Base-by-base conservation (phyloP, 2,329 filamentous ascomycete species). In the Clonostachys chloroleuca region DNA sequence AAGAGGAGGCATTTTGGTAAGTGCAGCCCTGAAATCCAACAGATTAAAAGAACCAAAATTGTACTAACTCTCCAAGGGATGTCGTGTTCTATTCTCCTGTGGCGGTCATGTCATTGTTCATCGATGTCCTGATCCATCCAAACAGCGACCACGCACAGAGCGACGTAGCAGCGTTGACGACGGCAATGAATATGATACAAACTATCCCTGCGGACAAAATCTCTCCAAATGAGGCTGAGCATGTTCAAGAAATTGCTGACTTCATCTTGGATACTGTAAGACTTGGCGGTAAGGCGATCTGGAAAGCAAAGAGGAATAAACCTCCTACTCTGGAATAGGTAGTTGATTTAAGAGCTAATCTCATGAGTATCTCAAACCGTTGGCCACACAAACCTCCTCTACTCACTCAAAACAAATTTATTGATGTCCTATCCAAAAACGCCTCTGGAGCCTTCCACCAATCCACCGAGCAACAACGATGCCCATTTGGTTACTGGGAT, bases 1-100 rank as follows among this genome's bases (percentile, higher is more conserved):
- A 66, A 0, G 65, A 68, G 1, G 72, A 75, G 40, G 65, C 70
- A 12, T 79, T 80, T 51, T 78, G 74, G 74, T 77, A 59, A 52
- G 68, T 54, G 5, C 8, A 5, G 9, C 20, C 24, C 18, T 42
- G n/a, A 9, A n/a, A 18, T 14, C 7, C 13, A 20, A 8, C 16
- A 16, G 7, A 20, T 42, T 12, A 10, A 17, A 14, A 42, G 40
- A 17, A 17, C 16, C 8, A 8, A 18, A 18, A 10, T 6, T 39
- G 7, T 39, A 39, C 12, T 39, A 30, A 9, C 16, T 16, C n/a
- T 39, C 13, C 12, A n/a, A 53, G 51, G 20, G 30, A 48, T 17
- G 35, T 53, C 16, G 20, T 30, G 17, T 45, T 40, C 18, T 50
- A 52, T 34, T 42, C 46, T 2, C 46, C 50, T 2, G 36, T 30